Evolutionary conservation across 2,329 filamentous ascomycete species (phyloP), one percentile per base, ranked within the genome.

Genomic region (Cercospora beticola): DNA sequence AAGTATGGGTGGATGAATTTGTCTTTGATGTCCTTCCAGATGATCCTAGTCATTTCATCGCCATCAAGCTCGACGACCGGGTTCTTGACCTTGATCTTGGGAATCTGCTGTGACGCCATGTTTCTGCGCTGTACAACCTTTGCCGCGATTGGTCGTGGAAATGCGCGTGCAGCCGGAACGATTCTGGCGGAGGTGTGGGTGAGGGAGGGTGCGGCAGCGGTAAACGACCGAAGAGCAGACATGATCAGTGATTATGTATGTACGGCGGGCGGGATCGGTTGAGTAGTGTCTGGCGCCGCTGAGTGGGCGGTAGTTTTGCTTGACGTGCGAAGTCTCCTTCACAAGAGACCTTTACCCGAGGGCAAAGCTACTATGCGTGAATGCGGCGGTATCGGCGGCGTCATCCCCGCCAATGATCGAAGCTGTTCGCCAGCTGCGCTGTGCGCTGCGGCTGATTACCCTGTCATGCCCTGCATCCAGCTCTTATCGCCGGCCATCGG

Each of bases 11-110:
- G 87, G 83, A 97, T 97, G 86, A 97, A 94, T 87, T 96, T 97
- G 85, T 98, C 92, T 88, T 97, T 97, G 88, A 99, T 99, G 82
- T 92, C 90, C 86, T 97, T 86, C 95, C 95, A 99, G 86, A 99
- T 99, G 81, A 99, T 94, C 78, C 95, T 88, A 77, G 95, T 99
- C 95, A 98, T 98, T 90, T 90, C 89, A 82, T 90, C 88, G 78
- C 94, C 94, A 81, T 98, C 94, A 78, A 98, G 88, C 86, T 98
- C 95, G 82, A 99, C 95, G 81, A 99, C 90, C 74, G 95, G 95
- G 84, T 97, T 98, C 89, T 97, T 94, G 86, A 99, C 95, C 88
- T 97, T 95, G 88, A 98, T 98, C 90, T 98, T 99, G 79, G 87
- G 85, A 76, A 86, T 78, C 65, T 76, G 70, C 56, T 75, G 74